Conservation (phyloP, 2,329 filamentous ascomycete species). For the Aureobasidium sp. region DNA sequence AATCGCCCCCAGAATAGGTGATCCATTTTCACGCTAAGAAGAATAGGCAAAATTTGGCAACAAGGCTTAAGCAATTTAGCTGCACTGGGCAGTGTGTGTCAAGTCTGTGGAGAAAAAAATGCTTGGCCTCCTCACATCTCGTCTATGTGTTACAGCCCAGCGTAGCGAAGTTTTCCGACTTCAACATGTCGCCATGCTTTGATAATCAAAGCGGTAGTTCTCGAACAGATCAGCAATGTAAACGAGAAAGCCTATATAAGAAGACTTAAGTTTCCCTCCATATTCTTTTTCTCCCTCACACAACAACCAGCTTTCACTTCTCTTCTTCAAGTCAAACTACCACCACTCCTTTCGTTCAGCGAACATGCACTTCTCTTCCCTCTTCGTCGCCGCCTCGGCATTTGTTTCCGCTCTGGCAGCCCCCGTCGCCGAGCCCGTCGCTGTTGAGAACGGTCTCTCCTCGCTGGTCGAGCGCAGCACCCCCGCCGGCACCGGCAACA, state of each 20-base stretch:
- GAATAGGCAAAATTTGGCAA: not conserved
- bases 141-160: not conserved
- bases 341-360: not conserved
- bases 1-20: not conserved
- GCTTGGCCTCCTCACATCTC: not conserved
- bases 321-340: not conserved
- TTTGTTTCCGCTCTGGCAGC: constrained; percentile 35
- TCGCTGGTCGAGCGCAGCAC: constrained; percentile 27
- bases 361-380: constrained; percentile 7
- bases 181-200: not conserved
- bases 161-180: not conserved
- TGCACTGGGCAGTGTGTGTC: not conserved
- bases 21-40: not conserved
- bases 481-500: constrained; percentile 43
- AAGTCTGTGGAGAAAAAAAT: not conserved
- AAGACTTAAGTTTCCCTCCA: not conserved
- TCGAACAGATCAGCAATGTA: no score
- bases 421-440: constrained; percentile 29
- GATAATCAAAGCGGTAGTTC: no score
- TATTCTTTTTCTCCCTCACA: not conserved
- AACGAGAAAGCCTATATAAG: not conserved
- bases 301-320: not conserved
- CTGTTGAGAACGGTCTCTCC: constrained; percentile 23
- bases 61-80: not conserved
- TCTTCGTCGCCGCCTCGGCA: constrained; percentile 33